Evolutionary conservation across 495 filamentous ascomycete species (phyloP), one percentile per base, ranked within the genome.

Genomic region (Copromyces sp.): DNA sequence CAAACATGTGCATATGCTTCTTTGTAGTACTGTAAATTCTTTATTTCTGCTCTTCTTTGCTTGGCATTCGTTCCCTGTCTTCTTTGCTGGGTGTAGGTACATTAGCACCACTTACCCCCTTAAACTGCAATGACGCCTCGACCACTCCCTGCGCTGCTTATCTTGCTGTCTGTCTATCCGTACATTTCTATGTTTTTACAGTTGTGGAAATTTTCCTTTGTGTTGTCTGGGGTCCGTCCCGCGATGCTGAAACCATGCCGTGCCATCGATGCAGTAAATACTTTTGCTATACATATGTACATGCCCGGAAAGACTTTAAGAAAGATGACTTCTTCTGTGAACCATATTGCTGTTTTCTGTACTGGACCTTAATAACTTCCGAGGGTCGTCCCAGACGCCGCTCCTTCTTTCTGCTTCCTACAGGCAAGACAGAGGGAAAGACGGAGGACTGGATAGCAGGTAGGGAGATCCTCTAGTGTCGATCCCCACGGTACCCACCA

Each of bases 401-500:
- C n/a, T 53, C 20, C 9, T 44, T 24, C 8, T 6, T 24, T 24
- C 20, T 24, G 20, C 9, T 12, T 53, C 45, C 9, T 53, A 20
- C 9, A 24, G 11, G n/a, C 9, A 47, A 47, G 44, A 20, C n/a
- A 20, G 17, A 17, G 42, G 0, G 45, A 53, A 5, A 24, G 9
- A 24, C 45, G 20, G 9, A 9, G 9, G 9, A 53, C 4, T 24
- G 20, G 45, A 24, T 12, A 24, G n/a, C 45, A 53, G 45, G 20
- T 24, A 53, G 20, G 45, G 9, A 53, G 20, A n/a, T 9, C 9
- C 20, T 53, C 45, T 61, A 61, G 45, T 53, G 61, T 8, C 70
- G 68, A 20, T 74, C 68, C 20, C 70, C 35, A 61, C 73, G 69
- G 40, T 68, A 53, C 32, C 73, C 74, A 53, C 73, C 70, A 9